Evolutionary conservation across 352 stramenopile genomes (phyloP), one percentile per base, ranked within the genome.

Genomic region (Phytophthora pluvialis): DNA sequence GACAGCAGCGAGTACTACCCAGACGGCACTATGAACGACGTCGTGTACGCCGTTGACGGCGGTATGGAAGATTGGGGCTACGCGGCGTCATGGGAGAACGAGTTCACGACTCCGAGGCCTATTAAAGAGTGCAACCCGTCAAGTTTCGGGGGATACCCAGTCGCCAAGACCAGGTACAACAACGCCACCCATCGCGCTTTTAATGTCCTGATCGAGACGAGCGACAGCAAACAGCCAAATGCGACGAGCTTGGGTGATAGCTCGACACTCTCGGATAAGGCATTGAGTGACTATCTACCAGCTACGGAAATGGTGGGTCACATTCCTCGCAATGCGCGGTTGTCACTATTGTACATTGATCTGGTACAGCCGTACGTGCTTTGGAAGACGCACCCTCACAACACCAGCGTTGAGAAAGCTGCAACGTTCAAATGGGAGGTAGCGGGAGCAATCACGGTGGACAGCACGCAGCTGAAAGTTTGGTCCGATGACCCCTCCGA

Each of bases 61-160:
- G 96, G 94, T 5, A 98, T 99, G 92, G 96, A 99, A 74, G 96
- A 99, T 76, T 99, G 93, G 92, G 90, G 77, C 0, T 99, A 98
- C 72, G 91, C 92, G 6, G 80, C 72, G 2, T 93, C 82, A 4
- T 97, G 88, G 88, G 83, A 94, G 52, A 88, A 90, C 33, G 28
- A 52, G 25, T 84, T 71, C 60, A 77, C 69, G 8, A 72, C 65
- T n/a, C 60, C 71, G 4, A 68, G 77, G 50, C 80, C 83, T 10
- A 81, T 87, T 25, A 67, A 72, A n/a, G 59, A 80, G 10, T 98
- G 94, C 77, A 83, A 83, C 18, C 93, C 94, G 7, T 83, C 48
- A 11, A 92, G 78, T 11, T 98, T 90, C 72, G 87, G 86, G 3
- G 92, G 93, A 15, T 99, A 98, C 72, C 50, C 65, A 0, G 29